Conservation (phyloP, 2,329 filamentous ascomycete species). For the Aspergillus phoenicis region DNA sequence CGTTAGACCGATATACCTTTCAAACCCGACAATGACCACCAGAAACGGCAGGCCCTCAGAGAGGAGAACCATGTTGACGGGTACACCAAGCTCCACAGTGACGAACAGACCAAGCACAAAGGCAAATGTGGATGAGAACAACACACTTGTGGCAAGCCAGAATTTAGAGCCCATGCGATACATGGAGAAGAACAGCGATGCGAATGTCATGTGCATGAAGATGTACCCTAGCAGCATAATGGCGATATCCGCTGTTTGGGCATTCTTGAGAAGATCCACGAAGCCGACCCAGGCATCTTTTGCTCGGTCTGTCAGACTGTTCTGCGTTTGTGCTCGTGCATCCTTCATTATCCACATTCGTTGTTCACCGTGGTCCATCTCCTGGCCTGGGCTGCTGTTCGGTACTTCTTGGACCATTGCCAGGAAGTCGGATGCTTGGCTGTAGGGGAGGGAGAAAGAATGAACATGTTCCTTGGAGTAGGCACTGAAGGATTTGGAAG, state of each 20-base stretch:
- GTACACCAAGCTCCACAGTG: conserved; percentile 89
- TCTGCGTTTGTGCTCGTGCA: conserved; percentile 64
- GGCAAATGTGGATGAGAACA: conserved; percentile 92
- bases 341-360: conserved; percentile 98
- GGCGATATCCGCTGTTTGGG: conserved; percentile 92
- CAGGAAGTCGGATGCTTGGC: conserved; percentile 74
- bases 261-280: conserved; percentile 76
- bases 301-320: conserved; percentile 71
- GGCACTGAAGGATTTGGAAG: conserved; percentile 78
- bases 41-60: conserved; percentile 95
- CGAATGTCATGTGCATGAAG: conserved; percentile 96
- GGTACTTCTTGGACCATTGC: conserved; percentile 79
- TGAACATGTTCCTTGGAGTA: conserved; percentile 85
- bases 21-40: conserved; percentile 97
- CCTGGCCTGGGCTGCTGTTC: conserved; percentile 55
- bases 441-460: conserved; percentile 77
- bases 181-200: conserved; percentile 98
- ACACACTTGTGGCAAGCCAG: conserved; percentile 87
- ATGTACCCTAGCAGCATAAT: conserved; percentile 97
- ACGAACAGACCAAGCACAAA: conserved; percentile 93
- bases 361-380: conserved; percentile 62
- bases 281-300: conserved; percentile 85
- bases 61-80: conserved; percentile 87
- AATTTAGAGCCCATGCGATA: conserved; percentile 93
- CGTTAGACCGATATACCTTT: conserved; percentile 96